Conservation (phyloP, 2,329 filamentous ascomycete species). For the Incumbomyces lentus region DNA sequence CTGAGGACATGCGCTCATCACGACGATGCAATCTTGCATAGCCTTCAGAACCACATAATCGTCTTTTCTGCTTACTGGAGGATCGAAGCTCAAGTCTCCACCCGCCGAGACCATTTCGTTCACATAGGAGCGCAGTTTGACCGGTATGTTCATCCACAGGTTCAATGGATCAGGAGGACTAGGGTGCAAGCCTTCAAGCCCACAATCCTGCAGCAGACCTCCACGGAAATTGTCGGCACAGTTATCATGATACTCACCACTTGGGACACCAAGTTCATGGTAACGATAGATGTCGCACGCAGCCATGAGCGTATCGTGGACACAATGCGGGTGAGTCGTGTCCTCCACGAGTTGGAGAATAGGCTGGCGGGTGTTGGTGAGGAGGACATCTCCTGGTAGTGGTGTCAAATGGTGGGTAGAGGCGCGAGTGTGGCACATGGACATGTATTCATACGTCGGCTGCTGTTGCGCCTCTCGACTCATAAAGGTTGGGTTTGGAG, state of each 20-base stretch:
- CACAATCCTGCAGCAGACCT: constrained; percentile 23
- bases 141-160: constrained; percentile 36
- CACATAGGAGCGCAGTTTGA: constrained; percentile 22
- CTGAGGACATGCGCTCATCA: constrained; percentile 35
- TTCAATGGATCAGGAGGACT: constrained; percentile 33
- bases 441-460: constrained; percentile 20
- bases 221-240: constrained; percentile 32
- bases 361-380: constrained; percentile 28
- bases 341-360: constrained; percentile 30
- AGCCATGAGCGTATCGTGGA: constrained; percentile 33
- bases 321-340: constrained; percentile 24
- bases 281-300: constrained; percentile 33
- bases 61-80: constrained; percentile 27
- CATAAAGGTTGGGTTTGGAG: background rate
- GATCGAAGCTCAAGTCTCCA: constrained; percentile 25
- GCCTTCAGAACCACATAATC: constrained; percentile 29
- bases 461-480: background rate
- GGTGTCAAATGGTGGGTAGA: constrained; percentile 24
- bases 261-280: constrained; percentile 26
- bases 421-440: constrained; percentile 32
- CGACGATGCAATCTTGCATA: constrained; percentile 29
- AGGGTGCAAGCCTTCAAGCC: constrained; percentile 18
- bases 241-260: constrained; percentile 28
- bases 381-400: constrained; percentile 25
- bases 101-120: constrained; percentile 4